Base-by-base conservation (phyloP, 768 basidiomycete species). In the Melanogaster broomeanus region DNA sequence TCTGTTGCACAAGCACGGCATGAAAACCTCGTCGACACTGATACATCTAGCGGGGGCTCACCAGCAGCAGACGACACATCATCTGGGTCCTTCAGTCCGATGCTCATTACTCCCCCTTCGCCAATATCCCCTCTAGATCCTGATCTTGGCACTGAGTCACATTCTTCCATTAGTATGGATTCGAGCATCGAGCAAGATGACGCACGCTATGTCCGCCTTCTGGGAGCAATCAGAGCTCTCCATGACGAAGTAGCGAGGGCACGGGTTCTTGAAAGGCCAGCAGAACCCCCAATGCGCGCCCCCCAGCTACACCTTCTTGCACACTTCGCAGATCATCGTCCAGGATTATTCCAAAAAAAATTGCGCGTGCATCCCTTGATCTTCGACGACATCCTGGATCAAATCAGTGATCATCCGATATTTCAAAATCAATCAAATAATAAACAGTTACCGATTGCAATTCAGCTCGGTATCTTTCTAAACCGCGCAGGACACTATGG, bases 391-490 rank as follows among this genome's bases (percentile, higher is more conserved):
- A 60, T 64, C 2, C 18, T 67, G n/a, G n/a, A n/a, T n/a, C n/a
- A n/a, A n/a, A n/a, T n/a, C n/a, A n/a, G n/a, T n/a, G n/a, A n/a
- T n/a, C n/a, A n/a, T n/a, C n/a, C n/a, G n/a, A n/a, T n/a, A n/a
- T n/a, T n/a, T n/a, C n/a, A n/a, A n/a, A n/a, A n/a, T n/a, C n/a
- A n/a, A n/a, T n/a, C n/a, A n/a, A n/a, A n/a, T n/a, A n/a, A n/a
- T n/a, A n/a, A n/a, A 0, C 68, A 71, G 45, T 51, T 65, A 1
- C 64, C 66, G 1, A 52, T 72, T 22, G 54, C 61, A 6, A 48
- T 56, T 2, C 72, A 73, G 46, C 52, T 19, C 47, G 63, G 21
- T 62, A 71, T n/a, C 68, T 75, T 56, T 24, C 44, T 25, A 53
- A 60, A 11, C 46, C 45, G 55, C 6, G 52, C 59, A 28, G 66